A percentile compares a stretch with the other conserved stretches of the same genome.
phyloP scores from a whole-genome alignment of 2,329 filamentous ascomycete genomes.

The Colletotrichum viniferum region DNA sequence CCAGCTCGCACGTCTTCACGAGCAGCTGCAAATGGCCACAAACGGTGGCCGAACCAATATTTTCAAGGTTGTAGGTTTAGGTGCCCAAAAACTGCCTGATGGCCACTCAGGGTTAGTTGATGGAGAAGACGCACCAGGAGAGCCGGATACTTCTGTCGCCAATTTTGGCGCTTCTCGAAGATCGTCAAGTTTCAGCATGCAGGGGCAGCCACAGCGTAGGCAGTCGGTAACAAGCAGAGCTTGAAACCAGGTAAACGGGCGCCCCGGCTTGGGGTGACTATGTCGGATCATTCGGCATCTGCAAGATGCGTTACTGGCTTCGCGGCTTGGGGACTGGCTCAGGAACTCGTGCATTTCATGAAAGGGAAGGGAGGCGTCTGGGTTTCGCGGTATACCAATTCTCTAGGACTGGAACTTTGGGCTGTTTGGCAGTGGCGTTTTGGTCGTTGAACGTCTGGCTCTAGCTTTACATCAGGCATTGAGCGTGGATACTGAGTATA shows the following conservation, averaged over 20 bases:
- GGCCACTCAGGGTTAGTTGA: slow-evolving; percentile 51
- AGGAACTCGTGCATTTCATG: not conserved
- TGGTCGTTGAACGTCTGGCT: not conserved
- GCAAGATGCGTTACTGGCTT: not conserved
- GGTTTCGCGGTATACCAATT: slow-evolving; percentile 1
- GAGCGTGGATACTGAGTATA: not conserved
- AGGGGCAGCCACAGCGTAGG: slow-evolving; percentile 44
- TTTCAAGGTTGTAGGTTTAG: slow-evolving; percentile 63
- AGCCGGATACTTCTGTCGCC: slow-evolving; percentile 52
- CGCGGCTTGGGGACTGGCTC: not conserved
- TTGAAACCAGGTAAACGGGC: slow-evolving; percentile 29
- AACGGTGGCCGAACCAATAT: slow-evolving; percentile 70
- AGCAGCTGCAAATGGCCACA: slow-evolving; percentile 69
- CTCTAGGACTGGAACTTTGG: not conserved
- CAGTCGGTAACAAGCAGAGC: slow-evolving; percentile 53
- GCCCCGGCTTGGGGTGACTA: not conserved
- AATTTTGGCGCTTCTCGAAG: slow-evolving; percentile 40
- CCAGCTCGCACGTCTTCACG: slow-evolving; percentile 65
- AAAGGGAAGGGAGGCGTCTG: not conserved
- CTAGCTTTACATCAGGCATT: not conserved
- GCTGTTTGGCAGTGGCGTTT: not conserved
- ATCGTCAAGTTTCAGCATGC: slow-evolving; percentile 51
- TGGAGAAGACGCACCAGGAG: slow-evolving; percentile 62
- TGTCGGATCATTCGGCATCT: not conserved
- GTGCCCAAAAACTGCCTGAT: slow-evolving; percentile 58